Conservation (phyloP, 2,329 filamentous ascomycete genomes). For the Apiospora rasikravindrae region DNA sequence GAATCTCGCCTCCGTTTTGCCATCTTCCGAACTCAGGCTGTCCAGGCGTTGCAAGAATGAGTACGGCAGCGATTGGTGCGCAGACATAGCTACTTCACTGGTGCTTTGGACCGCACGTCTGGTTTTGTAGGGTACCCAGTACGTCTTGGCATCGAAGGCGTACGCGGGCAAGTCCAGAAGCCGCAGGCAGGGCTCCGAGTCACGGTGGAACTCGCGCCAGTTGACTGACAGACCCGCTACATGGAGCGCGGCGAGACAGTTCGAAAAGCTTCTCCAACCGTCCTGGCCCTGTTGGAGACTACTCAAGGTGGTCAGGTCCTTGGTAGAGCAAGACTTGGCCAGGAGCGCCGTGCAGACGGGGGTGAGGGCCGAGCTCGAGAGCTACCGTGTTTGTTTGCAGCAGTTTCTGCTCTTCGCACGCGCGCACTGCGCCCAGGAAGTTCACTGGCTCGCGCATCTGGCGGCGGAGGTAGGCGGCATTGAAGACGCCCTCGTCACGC, state of each 20-base stretch:
- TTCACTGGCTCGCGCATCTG: conserved; percentile 16
- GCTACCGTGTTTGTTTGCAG: not conserved
- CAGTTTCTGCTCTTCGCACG: not conserved
- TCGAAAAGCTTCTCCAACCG: conserved; percentile 1
- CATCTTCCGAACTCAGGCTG: not conserved
- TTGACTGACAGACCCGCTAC: not conserved
- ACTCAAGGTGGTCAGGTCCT: conserved; percentile 15
- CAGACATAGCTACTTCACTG: not conserved
- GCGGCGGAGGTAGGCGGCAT: conserved; percentile 15
- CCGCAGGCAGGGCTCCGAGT: conserved; percentile 16
- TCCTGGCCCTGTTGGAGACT: conserved; percentile 8
- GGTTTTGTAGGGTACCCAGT: conserved; percentile 18
- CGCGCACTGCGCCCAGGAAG: not conserved
- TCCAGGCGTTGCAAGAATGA: conserved; percentile 14
- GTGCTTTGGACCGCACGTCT: not conserved
- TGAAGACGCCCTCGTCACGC: conserved; percentile 6
- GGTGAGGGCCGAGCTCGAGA: conserved; percentile 14
- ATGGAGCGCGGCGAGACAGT: conserved; percentile 14
- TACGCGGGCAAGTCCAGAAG: conserved; percentile 3
- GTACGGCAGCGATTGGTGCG: not conserved
- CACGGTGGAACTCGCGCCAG: conserved; percentile 17
- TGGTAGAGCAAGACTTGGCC: conserved; percentile 14
- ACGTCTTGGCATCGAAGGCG: conserved; percentile 18
- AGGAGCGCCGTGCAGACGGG: conserved; percentile 4
- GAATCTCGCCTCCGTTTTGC: conserved; percentile 11